Base-by-base conservation (phyloP, 2,329 filamentous ascomycete genomes). In the Phaeosphaeria sp. region DNA sequence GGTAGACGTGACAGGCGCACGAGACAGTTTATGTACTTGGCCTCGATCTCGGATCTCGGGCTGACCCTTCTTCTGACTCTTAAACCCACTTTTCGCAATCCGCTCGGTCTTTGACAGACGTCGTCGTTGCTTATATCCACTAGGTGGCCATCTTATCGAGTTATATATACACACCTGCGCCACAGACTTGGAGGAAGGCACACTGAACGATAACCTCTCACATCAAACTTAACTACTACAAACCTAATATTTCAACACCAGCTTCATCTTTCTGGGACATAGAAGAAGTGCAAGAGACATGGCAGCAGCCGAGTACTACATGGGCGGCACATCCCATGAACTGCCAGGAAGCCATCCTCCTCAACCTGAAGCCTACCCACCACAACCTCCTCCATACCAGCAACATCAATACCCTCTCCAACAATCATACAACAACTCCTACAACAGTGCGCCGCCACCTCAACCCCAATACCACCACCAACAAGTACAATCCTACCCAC, bases 221-320 rank as follows among this genome's bases (percentile, higher is more conserved):
- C 21, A n/a, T 22, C 6, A 3, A 5, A 20, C 36, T 39, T n/a
- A 36, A 6, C 30, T 36, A n/a, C n/a, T 13, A 36, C 30, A 13
- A 30, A 36, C 11, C 30, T 36, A 36, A 13, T 3, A 36, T 36
- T 13, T 3, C 15, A 36, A 13, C 18, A 44, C 17, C 17, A 44
- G 20, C 18, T 44, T 22, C 17, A 44, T 6, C 49, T 45, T 44
- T 36, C 53, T 39, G 40, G 47, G 11, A 53, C n/a, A 17, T 40
- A 21, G 18, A 6, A 18, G 49, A 30, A 27, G n/a, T 36, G 42
- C 40, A 53, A 43, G 30, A 27, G n/a, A 48, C 24, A 77, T 76
- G 73, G 71, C 74, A 61, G 69, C 74, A 43, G 60, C 68, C 50
- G 74, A 75, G 55, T 76, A 77, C 61, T 77, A 71, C 55, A 36